Base-by-base conservation (phyloP, 2,329 filamentous ascomycete genomes). In the Canariomyces notabilis region DNA sequence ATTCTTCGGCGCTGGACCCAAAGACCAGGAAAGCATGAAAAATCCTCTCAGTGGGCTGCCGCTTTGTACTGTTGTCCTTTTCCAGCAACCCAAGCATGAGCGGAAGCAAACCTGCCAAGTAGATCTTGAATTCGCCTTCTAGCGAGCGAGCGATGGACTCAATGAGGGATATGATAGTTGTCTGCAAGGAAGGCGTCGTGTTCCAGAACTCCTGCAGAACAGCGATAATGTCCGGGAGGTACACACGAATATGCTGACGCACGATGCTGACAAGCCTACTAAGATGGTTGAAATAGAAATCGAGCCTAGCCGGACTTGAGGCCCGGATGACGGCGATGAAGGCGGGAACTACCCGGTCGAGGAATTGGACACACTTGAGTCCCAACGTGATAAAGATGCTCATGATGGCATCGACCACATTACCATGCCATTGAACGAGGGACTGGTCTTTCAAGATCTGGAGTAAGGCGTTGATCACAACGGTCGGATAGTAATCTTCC, bases 121-220 rank as follows among this genome's bases (percentile, higher is more conserved):
- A 96, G 35, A 95, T 86, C 65, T 97, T 95, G 74, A 99, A 99
- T 63, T 99, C 93, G 53, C 93, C 93, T 61, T 98, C 93, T 1
- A 99, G 72, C 0, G 93, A 95, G 50, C 87, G 82, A 4, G 93
- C 89, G 48, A 98, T 95, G 0, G 91, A 88, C 65, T 99, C 93
- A 6, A 98, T 86, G 20, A 99, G 75, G 1, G 86, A 86, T 42
- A 99, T 70, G 45, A 98, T 96, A 0, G 94, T 98, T 0, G 85
- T 83, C 66, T 97, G 93, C 2, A 97, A 74, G 23, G 86, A 83
- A 11, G 84, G 76, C 5, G 85, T 87, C 23, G 79, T 78, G 57
- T 88, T 80, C 93, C 93, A 99, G 65, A 89, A 96, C 50, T 95
- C 87, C 59, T 89, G 83, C 15, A 97, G 79, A 1, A 93, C 83